A percentile compares a stretch with the other conserved stretches of the same genome.
Conservation (phyloP, 257 asterid genomes). For the Salvia miltiorrhiza region DNA sequence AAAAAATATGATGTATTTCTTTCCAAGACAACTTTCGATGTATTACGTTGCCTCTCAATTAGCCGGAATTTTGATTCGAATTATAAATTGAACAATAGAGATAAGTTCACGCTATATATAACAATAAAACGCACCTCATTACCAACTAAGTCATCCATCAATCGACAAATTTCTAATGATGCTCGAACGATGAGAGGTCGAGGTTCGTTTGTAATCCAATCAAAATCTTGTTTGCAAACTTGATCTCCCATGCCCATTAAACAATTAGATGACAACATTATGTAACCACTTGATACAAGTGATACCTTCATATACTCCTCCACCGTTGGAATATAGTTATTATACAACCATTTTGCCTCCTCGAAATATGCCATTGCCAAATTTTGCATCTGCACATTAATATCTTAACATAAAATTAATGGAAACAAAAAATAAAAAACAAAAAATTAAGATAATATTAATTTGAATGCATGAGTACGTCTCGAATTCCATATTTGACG, state of each 20-base stretch:
- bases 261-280: slow-evolving; percentile 17
- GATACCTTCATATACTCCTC: too few relatives aligned
- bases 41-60: too few relatives aligned
- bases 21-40: too few relatives aligned
- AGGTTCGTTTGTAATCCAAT: slow-evolving; percentile 14
- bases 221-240: not conserved
- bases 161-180: slow-evolving; percentile 12
- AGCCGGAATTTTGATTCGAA: too few relatives aligned
- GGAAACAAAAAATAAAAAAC: too few relatives aligned
- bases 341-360: not conserved
- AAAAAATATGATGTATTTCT: too few relatives aligned
- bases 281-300: not conserved
- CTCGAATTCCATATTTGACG: not conserved
- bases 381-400: not conserved
- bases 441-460: too few relatives aligned
- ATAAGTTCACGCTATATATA: too few relatives aligned
- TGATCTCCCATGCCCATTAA: slow-evolving; percentile 25
- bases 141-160: slow-evolving; percentile 27
- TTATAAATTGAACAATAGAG: too few relatives aligned
- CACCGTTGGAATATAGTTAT: too few relatives aligned
- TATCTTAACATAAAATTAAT: too few relatives aligned
- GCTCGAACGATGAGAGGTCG: slow-evolving; percentile 9
- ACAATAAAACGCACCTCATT: slow-evolving; percentile 13
- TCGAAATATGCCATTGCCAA: not conserved
- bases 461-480: not conserved